Conservation (phyloP, 164 flowering plant genomes). For the Liquidambar formosana region DNA sequence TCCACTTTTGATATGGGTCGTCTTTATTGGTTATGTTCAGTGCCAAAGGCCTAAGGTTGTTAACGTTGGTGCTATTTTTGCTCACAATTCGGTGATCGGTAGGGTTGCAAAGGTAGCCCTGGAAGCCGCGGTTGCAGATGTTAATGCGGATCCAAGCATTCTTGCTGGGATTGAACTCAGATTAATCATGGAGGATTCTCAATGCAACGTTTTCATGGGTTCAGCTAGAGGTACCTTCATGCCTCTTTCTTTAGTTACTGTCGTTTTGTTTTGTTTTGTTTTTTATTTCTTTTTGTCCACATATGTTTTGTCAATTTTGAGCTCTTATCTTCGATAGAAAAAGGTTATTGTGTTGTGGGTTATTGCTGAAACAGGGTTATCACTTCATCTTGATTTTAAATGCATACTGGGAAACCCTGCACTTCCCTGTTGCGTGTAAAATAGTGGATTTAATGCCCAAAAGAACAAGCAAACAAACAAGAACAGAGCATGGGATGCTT, state of each 20-base stretch:
- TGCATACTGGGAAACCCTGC: no score
- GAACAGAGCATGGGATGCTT: no score
- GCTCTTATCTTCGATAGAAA: no score
- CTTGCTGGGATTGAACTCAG: conserved; percentile 59
- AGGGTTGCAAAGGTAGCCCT: conserved; percentile 67
- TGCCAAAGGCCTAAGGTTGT: conserved; percentile 46
- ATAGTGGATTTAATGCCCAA: no score
- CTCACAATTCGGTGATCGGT: conserved; percentile 74
- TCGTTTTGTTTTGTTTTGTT: no score
- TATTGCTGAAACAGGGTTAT: no score
- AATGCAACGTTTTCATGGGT: conserved; percentile 71
- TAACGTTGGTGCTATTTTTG: conserved; percentile 72
- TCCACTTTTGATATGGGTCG: conserved; percentile 24
- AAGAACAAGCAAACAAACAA: no score
- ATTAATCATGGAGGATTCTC: conserved; percentile 39
- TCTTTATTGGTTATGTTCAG: conserved; percentile 23
- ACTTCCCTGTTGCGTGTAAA: no score
- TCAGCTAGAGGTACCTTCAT: conserved; percentile 50
- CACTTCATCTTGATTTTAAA: no score
- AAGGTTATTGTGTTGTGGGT: no score
- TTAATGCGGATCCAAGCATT: conserved; percentile 56
- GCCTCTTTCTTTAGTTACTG: no score
- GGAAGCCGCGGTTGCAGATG: conserved; percentile 56
- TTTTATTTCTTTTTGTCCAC: background rate
- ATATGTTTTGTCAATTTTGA: no score